Evolutionary conservation across 2,329 filamentous ascomycete species (phyloP), one percentile per base, ranked within the genome.

Genomic region (Furcasterigmium furcatum): DNA sequence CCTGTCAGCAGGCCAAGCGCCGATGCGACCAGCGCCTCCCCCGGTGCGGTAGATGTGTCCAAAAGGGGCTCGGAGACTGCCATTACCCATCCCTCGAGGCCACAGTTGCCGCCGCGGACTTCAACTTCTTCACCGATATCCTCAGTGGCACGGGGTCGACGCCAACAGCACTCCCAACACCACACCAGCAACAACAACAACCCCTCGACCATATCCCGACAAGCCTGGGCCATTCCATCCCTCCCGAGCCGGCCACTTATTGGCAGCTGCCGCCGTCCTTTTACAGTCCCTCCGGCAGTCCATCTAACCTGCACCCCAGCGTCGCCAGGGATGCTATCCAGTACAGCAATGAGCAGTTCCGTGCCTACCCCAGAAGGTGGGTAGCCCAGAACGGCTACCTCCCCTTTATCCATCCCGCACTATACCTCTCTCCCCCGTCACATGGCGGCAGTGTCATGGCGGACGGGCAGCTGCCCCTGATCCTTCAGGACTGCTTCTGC

Each of bases 1-100:
- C 57, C 20, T 70, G 66, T 50, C 60, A 64, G 14, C 58, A 52
- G 35, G 58, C 65, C 6, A 69, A 69, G 49, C 58, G 66, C 12
- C 61, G 63, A 41, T 70, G 66, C 48, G 61, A 62, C 44, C 67
- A 66, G 46, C 49, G 56, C 9, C 46, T 59, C 2, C 64, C 64
- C 3, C 43, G 53, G 4, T 68, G 65, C 35, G 57, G 56, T 41
- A 56, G 65, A 18, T 67, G 65, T 30, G 36, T 50, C n/a, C 48
- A 55, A 30, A 59, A 54, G 42, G 52, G 53, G 14, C 19, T 61
- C 24, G 50, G 47, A 5, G 21, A 45, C 16, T 59, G 58, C 47
- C 45, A 51, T n/a, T 61, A 59, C 35, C 55, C 52, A 13, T 47
- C 48, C 14, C 50, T 52, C 24, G 50, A 52, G 39, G 48, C 50